Percentiles rank a stretch among this genome's conserved stretches.
These are phyloP conservation scores for Globisporangium ultimum DNA, from an alignment of 352 stramenopile species.

Conservation along the genomic window DNA sequence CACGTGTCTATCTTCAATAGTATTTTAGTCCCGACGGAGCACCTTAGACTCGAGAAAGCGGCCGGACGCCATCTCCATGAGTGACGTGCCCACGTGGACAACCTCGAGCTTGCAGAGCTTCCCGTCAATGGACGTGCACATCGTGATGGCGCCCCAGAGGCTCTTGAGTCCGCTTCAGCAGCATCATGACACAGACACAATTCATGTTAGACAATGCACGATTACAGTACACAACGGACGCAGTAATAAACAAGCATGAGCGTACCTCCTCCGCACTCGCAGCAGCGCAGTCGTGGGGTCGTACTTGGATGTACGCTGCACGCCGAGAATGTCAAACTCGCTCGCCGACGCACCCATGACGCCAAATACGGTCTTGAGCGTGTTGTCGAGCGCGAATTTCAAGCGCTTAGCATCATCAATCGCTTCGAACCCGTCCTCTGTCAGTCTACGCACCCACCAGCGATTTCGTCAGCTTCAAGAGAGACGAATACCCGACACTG, in stretches of 20 bases:
- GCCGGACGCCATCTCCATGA: conserved; percentile 64
- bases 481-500: background rate
- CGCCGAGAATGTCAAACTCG: conserved; percentile 64
- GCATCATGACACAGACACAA: background rate
- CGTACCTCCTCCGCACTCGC: conserved; percentile 51
- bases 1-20: too few relatives aligned
- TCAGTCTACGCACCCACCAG: conserved; percentile 29
- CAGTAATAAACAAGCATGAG: background rate
- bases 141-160: conserved; percentile 64
- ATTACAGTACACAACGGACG: background rate
- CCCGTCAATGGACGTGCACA: conserved; percentile 66
- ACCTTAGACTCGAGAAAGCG: conserved; percentile 26
- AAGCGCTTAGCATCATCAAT: conserved; percentile 57
- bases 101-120: conserved; percentile 23
- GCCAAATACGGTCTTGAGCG: conserved; percentile 64
- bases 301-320: conserved; percentile 17
- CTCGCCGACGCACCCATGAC: conserved; percentile 52
- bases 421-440: conserved; percentile 33
- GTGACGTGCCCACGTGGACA: conserved; percentile 14
- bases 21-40: too few relatives aligned
- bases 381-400: conserved; percentile 73
- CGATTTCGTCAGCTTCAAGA: too few relatives aligned
- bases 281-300: conserved; percentile 58
- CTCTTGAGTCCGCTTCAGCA: conserved; percentile 41
- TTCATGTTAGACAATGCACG: background rate